phyloP scores from a whole-genome alignment of 176 grass and related monocot genomes.

The Hordeum vulgare region MorexV3_pseudomolecules_assembly NC_058521.1:596831128-596831627 shows the following conservation, averaged over 20 bases:
- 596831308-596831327: background rate
- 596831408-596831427: background rate
- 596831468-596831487: background rate
- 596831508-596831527: background rate
- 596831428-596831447: background rate
- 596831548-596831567: background rate
- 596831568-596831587: background rate
- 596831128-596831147: constrained; percentile 76
- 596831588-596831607: background rate
- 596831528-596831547: background rate
- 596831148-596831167: constrained; percentile 63
- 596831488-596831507: background rate
- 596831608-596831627: too few species aligned
- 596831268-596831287: background rate
- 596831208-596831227: background rate
- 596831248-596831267: background rate
- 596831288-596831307: background rate
- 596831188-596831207: background rate
- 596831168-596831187: background rate
- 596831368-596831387: background rate
- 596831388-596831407: background rate
- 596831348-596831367: background rate
- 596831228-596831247: background rate
- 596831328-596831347: background rate
- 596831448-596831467: background rate